phyloP scores from a whole-genome alignment of 352 stramenopile species.

The Phytophthora quininea region DNA sequence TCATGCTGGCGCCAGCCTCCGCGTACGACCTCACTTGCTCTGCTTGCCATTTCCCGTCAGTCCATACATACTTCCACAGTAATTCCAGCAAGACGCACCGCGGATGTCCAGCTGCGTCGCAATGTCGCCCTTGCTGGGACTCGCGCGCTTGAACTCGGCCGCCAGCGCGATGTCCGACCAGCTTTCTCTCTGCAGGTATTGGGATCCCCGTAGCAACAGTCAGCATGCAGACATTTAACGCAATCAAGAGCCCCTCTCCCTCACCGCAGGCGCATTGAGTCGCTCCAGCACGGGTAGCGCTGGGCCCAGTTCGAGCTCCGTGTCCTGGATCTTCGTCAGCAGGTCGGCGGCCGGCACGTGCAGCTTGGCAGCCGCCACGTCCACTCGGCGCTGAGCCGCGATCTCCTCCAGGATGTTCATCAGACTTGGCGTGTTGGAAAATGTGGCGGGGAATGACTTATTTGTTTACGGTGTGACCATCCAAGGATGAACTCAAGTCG shows the following conservation, averaged over 20 bases:
- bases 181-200: constrained; percentile 42
- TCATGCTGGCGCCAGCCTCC: constrained; percentile 93
- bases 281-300: constrained; percentile 89
- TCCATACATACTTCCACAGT: background rate
- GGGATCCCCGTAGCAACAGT: background rate
- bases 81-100: constrained; percentile 40
- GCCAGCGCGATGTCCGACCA: constrained; percentile 92
- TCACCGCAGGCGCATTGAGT: constrained; percentile 77
- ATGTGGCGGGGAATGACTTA: background rate
- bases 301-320: constrained; percentile 80
- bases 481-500: background rate
- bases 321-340: constrained; percentile 70
- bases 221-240: too few relatives aligned
- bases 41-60: constrained; percentile 21
- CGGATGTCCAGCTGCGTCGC: constrained; percentile 69
- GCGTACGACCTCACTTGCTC: constrained; percentile 94
- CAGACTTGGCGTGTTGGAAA: constrained; percentile 5
- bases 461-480: background rate
- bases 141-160: constrained; percentile 98
- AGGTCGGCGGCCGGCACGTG: constrained; percentile 56
- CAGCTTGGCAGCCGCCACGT: constrained; percentile 70
- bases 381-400: constrained; percentile 67
- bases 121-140: constrained; percentile 97
- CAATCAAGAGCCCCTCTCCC: constrained; percentile 3
- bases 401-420: constrained; percentile 86